Evolutionary conservation across 768 basidiomycete species (phyloP).

Genomic region (Strobilomyces dryophilus): DNA sequence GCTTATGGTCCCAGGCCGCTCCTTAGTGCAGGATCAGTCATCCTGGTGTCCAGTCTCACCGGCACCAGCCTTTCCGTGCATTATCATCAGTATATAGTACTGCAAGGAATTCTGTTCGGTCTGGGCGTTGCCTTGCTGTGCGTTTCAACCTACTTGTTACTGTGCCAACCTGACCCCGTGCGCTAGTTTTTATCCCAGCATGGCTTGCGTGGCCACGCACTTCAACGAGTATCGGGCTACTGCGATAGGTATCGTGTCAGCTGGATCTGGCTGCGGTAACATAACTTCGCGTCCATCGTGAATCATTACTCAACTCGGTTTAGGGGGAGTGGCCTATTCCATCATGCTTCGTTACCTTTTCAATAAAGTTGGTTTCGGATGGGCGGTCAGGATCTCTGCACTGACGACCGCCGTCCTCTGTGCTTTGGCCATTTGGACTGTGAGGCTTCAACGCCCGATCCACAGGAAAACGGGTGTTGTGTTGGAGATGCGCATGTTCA

Average conservation of each 20-base stretch:
- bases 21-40: slow-evolving; percentile 47
- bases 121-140: slow-evolving; percentile 62
- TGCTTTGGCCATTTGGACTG: slow-evolving; percentile 41
- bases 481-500: slow-evolving; percentile 31
- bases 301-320: slow-evolving; percentile 16
- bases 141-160: slow-evolving; percentile 21
- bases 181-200: slow-evolving; percentile 64
- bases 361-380: slow-evolving; percentile 51
- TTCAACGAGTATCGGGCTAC: slow-evolving; percentile 65
- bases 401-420: slow-evolving; percentile 49
- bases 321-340: slow-evolving; percentile 69
- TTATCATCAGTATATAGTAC: slow-evolving; percentile 59
- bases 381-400: slow-evolving; percentile 57
- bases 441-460: slow-evolving; percentile 31
- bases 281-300: slow-evolving; percentile 8
- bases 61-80: slow-evolving; percentile 53
- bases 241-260: slow-evolving; percentile 64
- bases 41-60: slow-evolving; percentile 50
- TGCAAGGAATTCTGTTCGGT: slow-evolving; percentile 64
- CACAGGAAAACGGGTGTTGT: slow-evolving; percentile 18
- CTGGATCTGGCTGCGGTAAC: slow-evolving; percentile 64
- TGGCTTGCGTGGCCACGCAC: slow-evolving; percentile 63
- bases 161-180: slow-evolving; percentile 3
- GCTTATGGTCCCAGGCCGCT: slow-evolving; percentile 53
- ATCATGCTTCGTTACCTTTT: slow-evolving; percentile 60